phyloP scores from a whole-genome alignment of 306 rosid species.

The Vigna reflexopilosa region DNA sequence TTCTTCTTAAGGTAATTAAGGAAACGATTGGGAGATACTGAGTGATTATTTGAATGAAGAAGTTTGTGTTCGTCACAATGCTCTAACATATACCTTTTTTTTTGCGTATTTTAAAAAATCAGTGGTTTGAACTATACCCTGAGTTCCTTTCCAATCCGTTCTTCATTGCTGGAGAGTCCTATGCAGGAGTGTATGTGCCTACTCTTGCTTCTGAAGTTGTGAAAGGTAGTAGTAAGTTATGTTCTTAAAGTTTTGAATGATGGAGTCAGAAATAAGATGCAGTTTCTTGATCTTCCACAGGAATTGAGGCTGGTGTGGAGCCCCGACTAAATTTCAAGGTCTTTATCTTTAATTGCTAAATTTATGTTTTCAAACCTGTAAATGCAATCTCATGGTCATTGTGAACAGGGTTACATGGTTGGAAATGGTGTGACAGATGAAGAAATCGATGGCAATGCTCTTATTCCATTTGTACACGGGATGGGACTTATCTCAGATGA shows the following conservation, averaged over 20 bases:
- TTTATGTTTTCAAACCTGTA: slow-evolving; percentile 39
- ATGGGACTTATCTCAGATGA: slow-evolving; percentile 95
- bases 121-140: slow-evolving; percentile 89
- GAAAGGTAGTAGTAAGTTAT: slow-evolving; percentile 63
- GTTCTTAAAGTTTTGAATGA: slow-evolving; percentile 20
- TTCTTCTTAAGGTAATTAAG: slow-evolving; percentile 80
- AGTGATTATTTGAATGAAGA: slow-evolving; percentile 10
- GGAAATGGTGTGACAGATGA: slow-evolving; percentile 96
- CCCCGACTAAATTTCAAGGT: slow-evolving; percentile 86
- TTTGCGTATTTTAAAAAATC: slow-evolving; percentile 18
- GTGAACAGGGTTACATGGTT: slow-evolving; percentile 82
- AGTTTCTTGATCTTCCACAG: slow-evolving; percentile 53
- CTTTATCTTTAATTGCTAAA: slow-evolving; percentile 32
- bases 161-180: slow-evolving; percentile 89
- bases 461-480: slow-evolving; percentile 92
- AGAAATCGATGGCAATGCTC: slow-evolving; percentile 84
- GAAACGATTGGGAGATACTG: slow-evolving; percentile 17
- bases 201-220: slow-evolving; percentile 76
- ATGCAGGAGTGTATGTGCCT: slow-evolving; percentile 93
- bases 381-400: slow-evolving; percentile 42
- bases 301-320: slow-evolving; percentile 64
- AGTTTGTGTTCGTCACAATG: slow-evolving; percentile 28
- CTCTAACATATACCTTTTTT: slow-evolving; percentile 38
- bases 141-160: slow-evolving; percentile 79
- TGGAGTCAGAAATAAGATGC: slow-evolving; percentile 33